Evolutionary conservation across 495 filamentous ascomycete species (phyloP).

Genomic region (Podospora anserina): DNA sequence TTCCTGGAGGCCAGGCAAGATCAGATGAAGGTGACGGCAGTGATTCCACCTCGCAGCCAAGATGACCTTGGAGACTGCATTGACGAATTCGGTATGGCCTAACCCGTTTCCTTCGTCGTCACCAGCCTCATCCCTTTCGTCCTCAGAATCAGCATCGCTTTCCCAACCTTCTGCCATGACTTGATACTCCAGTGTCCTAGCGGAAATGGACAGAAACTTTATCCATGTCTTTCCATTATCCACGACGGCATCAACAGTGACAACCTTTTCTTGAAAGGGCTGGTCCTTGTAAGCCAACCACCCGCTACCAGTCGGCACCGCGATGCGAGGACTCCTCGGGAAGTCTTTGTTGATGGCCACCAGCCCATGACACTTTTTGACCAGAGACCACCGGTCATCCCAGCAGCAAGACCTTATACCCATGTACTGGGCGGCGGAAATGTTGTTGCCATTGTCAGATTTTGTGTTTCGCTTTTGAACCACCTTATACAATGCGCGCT

Average conservation of each 20-base stretch:
- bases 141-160: conserved; percentile 24
- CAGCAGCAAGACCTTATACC: conserved; percentile 33
- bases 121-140: conserved; percentile 8
- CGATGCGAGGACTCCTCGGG: conserved; percentile 26
- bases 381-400: conserved; percentile 30
- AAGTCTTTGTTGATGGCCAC: conserved; percentile 35
- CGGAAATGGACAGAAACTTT: conserved; percentile 32
- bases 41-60: conserved; percentile 36
- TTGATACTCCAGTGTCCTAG: conserved; percentile 31
- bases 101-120: conserved; percentile 17
- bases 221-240: conserved; percentile 35
- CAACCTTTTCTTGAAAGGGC: conserved; percentile 28
- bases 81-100: conserved; percentile 30
- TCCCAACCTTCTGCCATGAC: conserved; percentile 33
- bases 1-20: conserved; percentile 26
- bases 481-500: conserved; percentile 30
- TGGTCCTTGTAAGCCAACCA: conserved; percentile 31
- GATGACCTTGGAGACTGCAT: conserved; percentile 27
- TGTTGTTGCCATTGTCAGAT: not conserved
- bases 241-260: conserved; percentile 32
- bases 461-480: conserved; percentile 19
- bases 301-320: conserved; percentile 19
- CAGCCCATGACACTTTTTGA: conserved; percentile 34
- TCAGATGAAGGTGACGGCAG: conserved; percentile 30
- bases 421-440: conserved; percentile 29